These are phyloP conservation scores for Aspergillus oerlinghausenensis DNA, from an alignment of 2,329 filamentous ascomycete genomes.

Conservation along the genomic window DNA sequence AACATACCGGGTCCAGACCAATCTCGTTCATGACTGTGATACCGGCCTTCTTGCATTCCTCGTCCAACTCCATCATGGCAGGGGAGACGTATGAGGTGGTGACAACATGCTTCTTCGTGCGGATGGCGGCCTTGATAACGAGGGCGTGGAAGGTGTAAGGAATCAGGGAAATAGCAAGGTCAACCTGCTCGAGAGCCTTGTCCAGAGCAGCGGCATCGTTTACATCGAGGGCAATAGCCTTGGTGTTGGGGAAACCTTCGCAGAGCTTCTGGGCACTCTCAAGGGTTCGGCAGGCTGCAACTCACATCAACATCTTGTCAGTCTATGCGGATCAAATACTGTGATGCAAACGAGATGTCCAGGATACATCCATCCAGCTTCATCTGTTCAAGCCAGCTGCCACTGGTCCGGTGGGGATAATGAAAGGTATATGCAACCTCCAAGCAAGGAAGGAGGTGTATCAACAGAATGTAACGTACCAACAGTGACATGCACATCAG, in stretches of 20 bases:
- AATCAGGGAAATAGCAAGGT: slow-evolving; percentile 77
- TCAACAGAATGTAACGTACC: slow-evolving; percentile 44
- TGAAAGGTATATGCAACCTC: background rate
- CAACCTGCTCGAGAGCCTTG: slow-evolving; percentile 71
- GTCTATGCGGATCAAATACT: background rate
- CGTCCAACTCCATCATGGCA: slow-evolving; percentile 84
- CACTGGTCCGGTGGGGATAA: background rate
- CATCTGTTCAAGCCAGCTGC: background rate
- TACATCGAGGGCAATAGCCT: slow-evolving; percentile 79
- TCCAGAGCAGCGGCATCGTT: slow-evolving; percentile 72
- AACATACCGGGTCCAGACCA: slow-evolving; percentile 50
- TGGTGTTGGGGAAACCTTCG: slow-evolving; percentile 66
- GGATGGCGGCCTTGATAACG: slow-evolving; percentile 91
- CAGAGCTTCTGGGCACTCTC: slow-evolving; percentile 71
- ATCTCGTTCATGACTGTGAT: slow-evolving; percentile 99
- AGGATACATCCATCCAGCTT: background rate
- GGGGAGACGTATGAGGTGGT: slow-evolving; percentile 92
- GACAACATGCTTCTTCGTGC: slow-evolving; percentile 91
- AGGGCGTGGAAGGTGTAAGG: slow-evolving; percentile 85
- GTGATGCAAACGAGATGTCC: background rate
- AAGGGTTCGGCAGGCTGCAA: slow-evolving; percentile 73
- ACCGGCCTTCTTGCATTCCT: slow-evolving; percentile 77
- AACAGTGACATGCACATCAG: slow-evolving; percentile 62
- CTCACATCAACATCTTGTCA: background rate
- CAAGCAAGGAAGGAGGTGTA: background rate